These are phyloP conservation scores for Colletotrichum falcatum DNA, from an alignment of 2,329 filamentous ascomycete genomes.

Conservation along the genomic window DNA sequence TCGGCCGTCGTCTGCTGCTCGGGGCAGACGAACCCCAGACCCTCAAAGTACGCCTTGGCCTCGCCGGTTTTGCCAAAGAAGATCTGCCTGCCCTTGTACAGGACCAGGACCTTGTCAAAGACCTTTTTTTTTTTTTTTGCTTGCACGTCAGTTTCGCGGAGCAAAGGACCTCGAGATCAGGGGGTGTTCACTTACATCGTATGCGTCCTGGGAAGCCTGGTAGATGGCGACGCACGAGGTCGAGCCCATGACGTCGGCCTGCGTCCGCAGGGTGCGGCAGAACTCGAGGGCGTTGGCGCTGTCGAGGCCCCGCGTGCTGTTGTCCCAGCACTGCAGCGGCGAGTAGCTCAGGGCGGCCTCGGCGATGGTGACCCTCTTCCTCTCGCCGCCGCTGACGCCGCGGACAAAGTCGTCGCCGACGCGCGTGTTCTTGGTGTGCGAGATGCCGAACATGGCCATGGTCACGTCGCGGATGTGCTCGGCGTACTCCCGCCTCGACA, in stretches of 20 bases:
- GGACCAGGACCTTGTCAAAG: slow-evolving; percentile 75
- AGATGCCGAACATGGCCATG: slow-evolving; percentile 67
- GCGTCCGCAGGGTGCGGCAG: slow-evolving; percentile 45
- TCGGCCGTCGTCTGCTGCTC: slow-evolving; percentile 75
- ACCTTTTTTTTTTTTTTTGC: too few species aligned
- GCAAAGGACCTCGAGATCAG: background rate
- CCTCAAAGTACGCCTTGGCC: slow-evolving; percentile 73
- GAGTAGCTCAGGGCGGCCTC: slow-evolving; percentile 49
- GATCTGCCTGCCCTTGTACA: slow-evolving; percentile 75
- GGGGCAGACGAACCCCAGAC: slow-evolving; percentile 71
- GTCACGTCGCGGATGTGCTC: slow-evolving; percentile 64
- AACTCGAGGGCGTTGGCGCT: slow-evolving; percentile 41
- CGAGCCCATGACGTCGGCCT: slow-evolving; percentile 46
- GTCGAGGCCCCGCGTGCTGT: slow-evolving; percentile 62
- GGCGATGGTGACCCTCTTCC: slow-evolving; percentile 55
- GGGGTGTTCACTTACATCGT: slow-evolving; percentile 53
- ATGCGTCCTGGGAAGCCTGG: slow-evolving; percentile 71
- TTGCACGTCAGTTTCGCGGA: background rate
- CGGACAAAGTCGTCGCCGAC: slow-evolving; percentile 67
- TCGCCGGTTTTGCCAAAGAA: slow-evolving; percentile 72
- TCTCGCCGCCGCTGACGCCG: slow-evolving; percentile 66
- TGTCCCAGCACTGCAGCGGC: slow-evolving; percentile 53
- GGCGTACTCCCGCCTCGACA: slow-evolving; percentile 55
- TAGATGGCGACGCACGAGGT: slow-evolving; percentile 59
- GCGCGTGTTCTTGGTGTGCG: slow-evolving; percentile 64